Conservation (phyloP, 1,284 basidiomycete species). For the Nidula niveotomentosa region DNA sequence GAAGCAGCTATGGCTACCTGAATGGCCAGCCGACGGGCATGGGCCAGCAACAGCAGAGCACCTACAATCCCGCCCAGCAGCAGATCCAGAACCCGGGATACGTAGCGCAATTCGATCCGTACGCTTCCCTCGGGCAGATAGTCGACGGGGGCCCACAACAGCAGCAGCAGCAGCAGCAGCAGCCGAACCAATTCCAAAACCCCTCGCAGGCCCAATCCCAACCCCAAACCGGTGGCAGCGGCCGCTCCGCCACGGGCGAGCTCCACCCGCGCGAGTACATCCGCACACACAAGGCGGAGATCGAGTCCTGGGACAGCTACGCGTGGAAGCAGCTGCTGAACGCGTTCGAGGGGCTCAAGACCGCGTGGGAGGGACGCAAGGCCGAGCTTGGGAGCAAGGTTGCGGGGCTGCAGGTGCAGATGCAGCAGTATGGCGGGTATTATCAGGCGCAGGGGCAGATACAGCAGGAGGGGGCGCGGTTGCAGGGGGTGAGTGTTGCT, state of each 20-base stretch:
- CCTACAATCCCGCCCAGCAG: conserved; percentile 34
- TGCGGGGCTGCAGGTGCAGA: conserved; percentile 38
- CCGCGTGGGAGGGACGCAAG: conserved; percentile 49
- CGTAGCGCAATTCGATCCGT: conserved; percentile 56
- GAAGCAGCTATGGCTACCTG: conserved; percentile 43
- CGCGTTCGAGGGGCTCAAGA: conserved; percentile 51
- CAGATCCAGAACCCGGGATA: conserved; percentile 41
- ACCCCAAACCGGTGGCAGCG: conserved; percentile 3
- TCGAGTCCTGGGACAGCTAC: conserved; percentile 57
- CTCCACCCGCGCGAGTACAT: conserved; percentile 57
- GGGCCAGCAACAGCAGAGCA: conserved; percentile 17
- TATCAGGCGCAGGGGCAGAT: conserved; percentile 35
- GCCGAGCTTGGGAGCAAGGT: conserved; percentile 41
- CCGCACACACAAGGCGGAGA: conserved; percentile 47
- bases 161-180: conserved; percentile 20
- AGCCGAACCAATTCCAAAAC: conserved; percentile 5
- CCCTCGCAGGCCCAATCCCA: conserved; percentile 11
- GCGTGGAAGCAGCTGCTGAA: conserved; percentile 59
- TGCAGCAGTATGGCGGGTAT: conserved; percentile 37
- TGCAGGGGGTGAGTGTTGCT: conserved; percentile 42
- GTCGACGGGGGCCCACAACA: conserved; percentile 26
- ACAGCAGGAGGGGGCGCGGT: conserved; percentile 45
- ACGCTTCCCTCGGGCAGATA: conserved; percentile 38
- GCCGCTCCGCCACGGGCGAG: conserved; percentile 32
- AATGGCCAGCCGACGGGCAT: conserved; percentile 26